These are phyloP conservation scores for Glonium stellatum DNA, from an alignment of 495 filamentous ascomycete species.

Conservation along the genomic window DNA sequence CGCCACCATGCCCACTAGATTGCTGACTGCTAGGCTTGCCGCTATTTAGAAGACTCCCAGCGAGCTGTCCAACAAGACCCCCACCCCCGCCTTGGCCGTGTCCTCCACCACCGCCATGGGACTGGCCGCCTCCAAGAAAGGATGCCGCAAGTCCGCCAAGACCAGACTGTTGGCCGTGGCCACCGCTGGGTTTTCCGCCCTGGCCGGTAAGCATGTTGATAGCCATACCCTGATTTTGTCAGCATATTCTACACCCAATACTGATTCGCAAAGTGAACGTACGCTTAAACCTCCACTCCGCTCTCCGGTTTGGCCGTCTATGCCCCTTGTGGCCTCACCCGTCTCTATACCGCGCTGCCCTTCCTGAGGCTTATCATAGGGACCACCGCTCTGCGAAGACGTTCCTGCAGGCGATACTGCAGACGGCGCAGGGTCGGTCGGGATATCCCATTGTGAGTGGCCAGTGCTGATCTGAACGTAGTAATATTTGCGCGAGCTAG, in stretches of 20 bases:
- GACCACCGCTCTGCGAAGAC: constrained; percentile 28
- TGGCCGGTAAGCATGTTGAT: constrained; percentile 35
- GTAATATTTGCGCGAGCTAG: constrained; percentile 32
- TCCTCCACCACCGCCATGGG: constrained; percentile 24
- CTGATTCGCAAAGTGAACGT: constrained; percentile 9
- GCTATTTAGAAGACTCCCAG: constrained; percentile 32
- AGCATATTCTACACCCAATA: constrained; percentile 5
- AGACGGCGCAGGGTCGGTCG: constrained; percentile 32
- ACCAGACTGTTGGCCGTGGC: constrained; percentile 12
- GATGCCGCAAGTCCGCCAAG: constrained; percentile 33
- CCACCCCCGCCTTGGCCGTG: constrained; percentile 24
- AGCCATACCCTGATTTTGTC: constrained; percentile 33
- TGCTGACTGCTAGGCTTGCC: constrained; percentile 26
- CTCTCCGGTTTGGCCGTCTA: constrained; percentile 32
- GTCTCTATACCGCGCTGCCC: constrained; percentile 9
- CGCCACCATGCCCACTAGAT: constrained; percentile 30
- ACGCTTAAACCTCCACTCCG: constrained; percentile 34
- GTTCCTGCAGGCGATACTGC: constrained; percentile 30
- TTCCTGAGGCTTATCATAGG: constrained; percentile 26
- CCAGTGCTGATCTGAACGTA: constrained; percentile 40
- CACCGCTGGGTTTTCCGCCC: constrained; percentile 30
- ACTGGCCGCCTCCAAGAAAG: constrained; percentile 36
- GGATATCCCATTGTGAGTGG: constrained; percentile 38
- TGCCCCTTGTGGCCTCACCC: constrained; percentile 30
- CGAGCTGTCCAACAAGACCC: constrained; percentile 34